Base-by-base conservation (phyloP, 2,329 filamentous ascomycete genomes). In the Stachybotrys chartarum region DNA sequence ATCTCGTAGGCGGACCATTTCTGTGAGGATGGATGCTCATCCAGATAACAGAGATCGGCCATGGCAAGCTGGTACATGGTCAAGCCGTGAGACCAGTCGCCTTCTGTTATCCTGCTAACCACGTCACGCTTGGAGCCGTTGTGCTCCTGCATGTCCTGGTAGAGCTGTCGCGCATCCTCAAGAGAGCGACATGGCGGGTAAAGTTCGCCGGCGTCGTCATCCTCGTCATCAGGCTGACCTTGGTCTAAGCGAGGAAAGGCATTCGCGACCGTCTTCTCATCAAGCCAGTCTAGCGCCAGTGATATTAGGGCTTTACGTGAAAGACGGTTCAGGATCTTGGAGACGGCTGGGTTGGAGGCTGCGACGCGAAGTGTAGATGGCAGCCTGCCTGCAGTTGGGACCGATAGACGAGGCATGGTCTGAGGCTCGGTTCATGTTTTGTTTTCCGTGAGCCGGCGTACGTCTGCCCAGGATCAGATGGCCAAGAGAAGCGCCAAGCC, bases 241-340 rank as follows among this genome's bases (percentile, higher is more conserved):
- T 57, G 56, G 64, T 66, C 54, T 16, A 76, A 63, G 52, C 70
- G 69, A 7, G 69, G 64, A 45, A 69, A 58, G 66, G 76, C 50
- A 87, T 79, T 65, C 79, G 78, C 70, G 46, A 84, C 75, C 59
- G 88, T 86, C 59, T 78, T 75, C 51, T 86, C 82, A 56, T 87
- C 82, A 3, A 95, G 83, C 91, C 91, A 96, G 72, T 87, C 81
- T 24, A 91, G 78, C 1, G 82, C 87, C 8, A 96, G 79, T 0
- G 84, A 82, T 30, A 94, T 73, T 24, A 96, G 80, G 0, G 88
- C 84, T 50, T 85, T 75, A 52, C 90, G 85, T 1, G 89, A 87
- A 17, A 95, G 79, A 54, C 85, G 86, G 57, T 77, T 80, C 51
- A 96, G 78, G 46, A 81, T 78, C 68, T 88, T 90, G 60, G 80